Percentiles rank a stretch among this genome's conserved stretches.
Conservation (phyloP, 2,329 filamentous ascomycete genomes). For the Neodidymelliopsis sp. region DNA sequence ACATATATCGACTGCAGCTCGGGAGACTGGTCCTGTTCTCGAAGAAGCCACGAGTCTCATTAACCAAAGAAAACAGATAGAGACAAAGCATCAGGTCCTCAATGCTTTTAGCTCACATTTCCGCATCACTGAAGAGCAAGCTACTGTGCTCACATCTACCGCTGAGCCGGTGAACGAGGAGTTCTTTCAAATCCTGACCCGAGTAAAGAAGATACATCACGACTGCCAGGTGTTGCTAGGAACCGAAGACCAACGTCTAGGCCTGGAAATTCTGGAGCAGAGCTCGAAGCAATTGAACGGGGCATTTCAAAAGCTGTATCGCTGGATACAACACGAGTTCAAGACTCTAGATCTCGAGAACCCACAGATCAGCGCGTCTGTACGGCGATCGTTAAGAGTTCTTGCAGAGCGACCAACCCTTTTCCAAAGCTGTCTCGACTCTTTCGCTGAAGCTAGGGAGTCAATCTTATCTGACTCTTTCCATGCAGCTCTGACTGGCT, state of each 20-base stretch:
- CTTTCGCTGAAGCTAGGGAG: conserved; percentile 89
- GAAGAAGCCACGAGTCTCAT: conserved; percentile 79
- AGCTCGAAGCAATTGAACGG: conserved; percentile 85
- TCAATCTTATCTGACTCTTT: conserved; percentile 88
- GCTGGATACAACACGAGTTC: conserved; percentile 94
- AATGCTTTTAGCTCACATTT: conserved; percentile 83
- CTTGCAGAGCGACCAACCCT: conserved; percentile 87
- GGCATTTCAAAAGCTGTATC: conserved; percentile 94
- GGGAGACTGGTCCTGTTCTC: conserved; percentile 76
- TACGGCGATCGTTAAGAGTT: conserved; percentile 83
- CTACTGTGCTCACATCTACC: conserved; percentile 76
- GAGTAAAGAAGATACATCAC: conserved; percentile 84
- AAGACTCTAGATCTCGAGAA: conserved; percentile 92
- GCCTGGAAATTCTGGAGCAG: conserved; percentile 89
- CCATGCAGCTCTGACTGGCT: conserved; percentile 83
- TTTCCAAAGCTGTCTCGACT: conserved; percentile 93
- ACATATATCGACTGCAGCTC: conserved; percentile 77
- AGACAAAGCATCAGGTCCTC: conserved; percentile 81
- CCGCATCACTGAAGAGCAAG: conserved; percentile 80
- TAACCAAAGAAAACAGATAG: conserved; percentile 74
- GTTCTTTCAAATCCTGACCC: conserved; percentile 80
- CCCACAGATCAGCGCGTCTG: conserved; percentile 85
- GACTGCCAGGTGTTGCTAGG: conserved; percentile 91
- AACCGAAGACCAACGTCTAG: conserved; percentile 86
- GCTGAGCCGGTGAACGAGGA: conserved; percentile 83